Evolutionary conservation across 139 green algal species (phyloP), one percentile per base, ranked within the genome.

Genomic region (Dunaliella sp.): DNA sequence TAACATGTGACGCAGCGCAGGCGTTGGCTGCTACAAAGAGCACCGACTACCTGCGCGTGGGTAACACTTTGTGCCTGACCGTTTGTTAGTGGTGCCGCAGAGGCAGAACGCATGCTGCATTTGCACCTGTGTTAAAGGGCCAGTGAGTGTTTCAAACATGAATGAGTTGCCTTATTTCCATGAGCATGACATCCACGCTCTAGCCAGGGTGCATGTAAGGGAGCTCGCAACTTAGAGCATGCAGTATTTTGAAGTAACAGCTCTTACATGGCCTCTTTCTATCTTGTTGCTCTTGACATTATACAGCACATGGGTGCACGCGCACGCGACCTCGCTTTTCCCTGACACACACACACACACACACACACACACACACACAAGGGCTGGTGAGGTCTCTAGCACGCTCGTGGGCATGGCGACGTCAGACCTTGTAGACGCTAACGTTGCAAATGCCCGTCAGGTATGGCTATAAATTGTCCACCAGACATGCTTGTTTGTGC

Each of bases 401-500:
- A 95, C 90, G 12, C 91, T 98, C 0, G 93, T 98, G 24, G 95
- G 96, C 82, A 95, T 98, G 91, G 86, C 81, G 77, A 94, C 83
- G 21, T 58, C n/a, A 0, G 85, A 93, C 25, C 77, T 94, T 85
- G 95, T 98, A 81, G 82, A 81, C 0, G 32, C 80, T 0, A 98
- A 98, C 83, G 88, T 96, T 1, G 81, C 89, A 7, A 83, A 91
- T 12, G 91, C 89, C 26, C 80, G 48, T 16, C 48, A 65, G 48
- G 48, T 65, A 16, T 26, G 48, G 48, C n/a, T n/a, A n/a, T n/a
- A n/a, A n/a, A n/a, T n/a, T n/a, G n/a, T n/a, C n/a, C n/a, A n/a
- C n/a, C n/a, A n/a, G n/a, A n/a, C n/a, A n/a, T n/a, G n/a, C n/a
- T n/a, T n/a, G n/a, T n/a, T n/a, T n/a, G n/a, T n/a, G n/a, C n/a